Evolutionary conservation across 2,329 filamentous ascomycete genomes (phyloP), one percentile per base, ranked within the genome.

Genomic region (Tolypocladium ophioglossoides): DNA sequence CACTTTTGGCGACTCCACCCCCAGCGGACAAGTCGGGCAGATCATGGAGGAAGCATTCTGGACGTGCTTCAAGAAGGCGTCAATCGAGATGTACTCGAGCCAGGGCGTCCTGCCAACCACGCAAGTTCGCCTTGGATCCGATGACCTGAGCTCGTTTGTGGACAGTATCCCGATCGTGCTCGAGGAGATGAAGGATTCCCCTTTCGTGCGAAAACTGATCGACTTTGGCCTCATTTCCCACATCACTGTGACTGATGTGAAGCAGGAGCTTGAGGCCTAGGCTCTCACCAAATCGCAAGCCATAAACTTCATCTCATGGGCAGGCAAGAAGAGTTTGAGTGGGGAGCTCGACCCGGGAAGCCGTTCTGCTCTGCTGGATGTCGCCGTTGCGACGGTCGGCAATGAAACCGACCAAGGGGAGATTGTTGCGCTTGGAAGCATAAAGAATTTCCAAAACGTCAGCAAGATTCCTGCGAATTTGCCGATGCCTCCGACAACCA

Each of bases 31-130:
- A 56, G 87, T 97, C 22, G 89, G 91, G 0, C 84, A 90, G 64
- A 86, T 89, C 57, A 89, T 99, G 52, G 91, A 96, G 64, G 89
- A 96, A 70, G 89, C 91, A 0, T 99, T 99, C 67, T 99, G 94
- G 94, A 95, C 84, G 38, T 91, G 89, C 58, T 94, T 88, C 64
- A 86, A 83, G 66, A 86, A 86, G 58, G 84, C 89, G 2, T 86
- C 83, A 0, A 90, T 97, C 55, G 91, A 96, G 64, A 80, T 96
- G 8, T 84, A 95, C 59, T 96, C 91, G 1, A 95, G 87, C 22
- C 83, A 86, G 55, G 95, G 95, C 54, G 85, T 99, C 8, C 76
- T 96, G 53, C 83, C 87, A n/a, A 95, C 88, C 38, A 83, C 87
- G 14, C 80, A 87, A 61, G 89, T 96, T 38, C 87, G 94, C 37